Conservation (phyloP, 257 asterid genomes). For the Petunia axillaris region DNA sequence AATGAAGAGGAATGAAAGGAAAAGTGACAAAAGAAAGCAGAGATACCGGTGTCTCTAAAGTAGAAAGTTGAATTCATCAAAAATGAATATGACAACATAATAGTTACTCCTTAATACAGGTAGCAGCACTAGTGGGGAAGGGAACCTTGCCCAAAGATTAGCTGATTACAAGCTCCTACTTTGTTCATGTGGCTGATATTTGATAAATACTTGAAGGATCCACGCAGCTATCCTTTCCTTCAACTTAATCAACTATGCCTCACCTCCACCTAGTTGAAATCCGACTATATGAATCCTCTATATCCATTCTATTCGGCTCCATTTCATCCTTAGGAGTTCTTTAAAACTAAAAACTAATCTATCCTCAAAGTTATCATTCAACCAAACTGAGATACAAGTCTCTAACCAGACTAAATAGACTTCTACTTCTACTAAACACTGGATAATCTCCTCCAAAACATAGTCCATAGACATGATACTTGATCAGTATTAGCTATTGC, state of each 20-base stretch:
- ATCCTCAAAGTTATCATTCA: too few relatives aligned
- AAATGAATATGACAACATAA: background rate
- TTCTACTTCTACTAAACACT: too few relatives aligned
- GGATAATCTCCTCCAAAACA: too few relatives aligned
- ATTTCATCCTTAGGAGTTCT: background rate
- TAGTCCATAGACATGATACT: too few relatives aligned
- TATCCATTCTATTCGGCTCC: background rate
- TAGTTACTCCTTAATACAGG: background rate
- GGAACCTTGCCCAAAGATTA: background rate
- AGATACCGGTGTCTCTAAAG: background rate
- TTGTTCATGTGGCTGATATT: background rate
- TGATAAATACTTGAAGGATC: too few relatives aligned
- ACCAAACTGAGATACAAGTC: too few relatives aligned
- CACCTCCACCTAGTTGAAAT: background rate
- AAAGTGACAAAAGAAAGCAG: conserved; percentile 16
- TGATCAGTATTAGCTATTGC: too few relatives aligned
- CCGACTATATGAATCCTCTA: too few relatives aligned
- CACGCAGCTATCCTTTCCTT: background rate
- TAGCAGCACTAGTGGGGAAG: background rate
- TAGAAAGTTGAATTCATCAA: background rate
- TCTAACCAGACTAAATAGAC: too few relatives aligned
- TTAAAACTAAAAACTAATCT: background rate
- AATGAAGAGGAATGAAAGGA: background rate
- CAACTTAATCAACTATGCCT: background rate
- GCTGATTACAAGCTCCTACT: background rate